phyloP scores from a whole-genome alignment of 306 rosid genomes.

The Fragaria nilgerrensis region DNA sequence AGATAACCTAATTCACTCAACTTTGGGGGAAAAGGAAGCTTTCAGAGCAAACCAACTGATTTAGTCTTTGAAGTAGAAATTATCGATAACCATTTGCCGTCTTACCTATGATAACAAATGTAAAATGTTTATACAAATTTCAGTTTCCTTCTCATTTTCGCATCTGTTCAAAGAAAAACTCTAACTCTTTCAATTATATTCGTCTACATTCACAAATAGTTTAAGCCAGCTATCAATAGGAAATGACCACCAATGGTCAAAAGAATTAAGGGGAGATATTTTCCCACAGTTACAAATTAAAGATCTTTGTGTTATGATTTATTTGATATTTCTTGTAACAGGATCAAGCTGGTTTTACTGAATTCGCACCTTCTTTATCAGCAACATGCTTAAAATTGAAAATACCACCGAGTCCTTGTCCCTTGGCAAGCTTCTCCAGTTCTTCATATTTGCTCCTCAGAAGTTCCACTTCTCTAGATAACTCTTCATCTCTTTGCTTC shows the following conservation, averaged over 20 bases:
- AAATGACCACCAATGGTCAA: constrained; percentile 20
- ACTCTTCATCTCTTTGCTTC: constrained; percentile 55
- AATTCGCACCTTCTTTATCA: constrained; percentile 36
- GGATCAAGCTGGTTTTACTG: constrained; percentile 57
- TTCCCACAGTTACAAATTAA: background rate
- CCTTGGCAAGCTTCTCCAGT: constrained; percentile 68
- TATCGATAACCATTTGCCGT: background rate
- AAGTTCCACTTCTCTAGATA: constrained; percentile 58
- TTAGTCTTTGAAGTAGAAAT: background rate
- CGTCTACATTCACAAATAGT: constrained; percentile 21
- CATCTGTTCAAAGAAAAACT: constrained; percentile 5
- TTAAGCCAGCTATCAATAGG: background rate
- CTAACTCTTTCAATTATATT: constrained; percentile 8
- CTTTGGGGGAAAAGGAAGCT: background rate
- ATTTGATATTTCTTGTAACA: constrained; percentile 21
- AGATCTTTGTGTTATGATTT: background rate
- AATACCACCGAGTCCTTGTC: constrained; percentile 66
- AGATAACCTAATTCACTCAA: background rate
- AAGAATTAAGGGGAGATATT: constrained; percentile 21
- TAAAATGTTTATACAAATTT: background rate
- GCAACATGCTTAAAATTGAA: constrained; percentile 47
- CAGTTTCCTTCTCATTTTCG: constrained; percentile 11
- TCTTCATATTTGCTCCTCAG: constrained; percentile 61
- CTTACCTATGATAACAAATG: no score
- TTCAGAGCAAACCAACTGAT: background rate